These are phyloP conservation scores for Creolimax fragrantissima DNA, from an alignment of 78 protist species.

Conservation along the genomic window DNA sequence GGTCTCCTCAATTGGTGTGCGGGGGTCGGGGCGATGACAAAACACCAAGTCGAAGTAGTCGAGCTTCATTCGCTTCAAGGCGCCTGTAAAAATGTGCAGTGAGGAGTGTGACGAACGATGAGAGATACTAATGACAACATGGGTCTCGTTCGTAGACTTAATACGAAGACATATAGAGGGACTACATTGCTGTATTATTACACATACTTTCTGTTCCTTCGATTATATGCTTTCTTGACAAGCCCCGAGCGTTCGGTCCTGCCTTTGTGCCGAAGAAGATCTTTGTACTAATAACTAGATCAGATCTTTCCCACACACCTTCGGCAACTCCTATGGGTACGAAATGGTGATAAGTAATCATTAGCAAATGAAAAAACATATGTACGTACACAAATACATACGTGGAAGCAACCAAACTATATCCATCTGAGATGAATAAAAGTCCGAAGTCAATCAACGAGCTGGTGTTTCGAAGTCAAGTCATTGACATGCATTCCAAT, in stretches of 20 bases:
- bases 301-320: constrained; percentile 21
- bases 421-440: too few relatives aligned
- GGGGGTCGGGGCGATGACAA: constrained; percentile 48
- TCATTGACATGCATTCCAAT: too few relatives aligned
- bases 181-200: background rate
- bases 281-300: constrained; percentile 9
- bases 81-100: too few relatives aligned
- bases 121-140: background rate
- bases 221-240: constrained; percentile 41
- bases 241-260: constrained; percentile 35
- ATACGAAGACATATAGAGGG: background rate
- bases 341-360: too few relatives aligned
- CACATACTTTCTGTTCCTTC: constrained; percentile 30
- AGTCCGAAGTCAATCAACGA: too few relatives aligned
- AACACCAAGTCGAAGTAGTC: constrained; percentile 47
- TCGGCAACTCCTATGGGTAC: too few relatives aligned
- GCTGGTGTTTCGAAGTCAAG: too few relatives aligned
- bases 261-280: constrained; percentile 28
- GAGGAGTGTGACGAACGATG: background rate
- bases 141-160: background rate
- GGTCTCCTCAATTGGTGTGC: constrained; percentile 43
- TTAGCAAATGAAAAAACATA: too few relatives aligned
- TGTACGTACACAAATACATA: too few relatives aligned
- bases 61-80: constrained; percentile 22
- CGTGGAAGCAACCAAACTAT: too few relatives aligned